These are phyloP conservation scores for Encephalitozoon cuniculi DNA, from an alignment of 371 early-diverging fungal genomes.

Conservation along the genomic window DNA sequence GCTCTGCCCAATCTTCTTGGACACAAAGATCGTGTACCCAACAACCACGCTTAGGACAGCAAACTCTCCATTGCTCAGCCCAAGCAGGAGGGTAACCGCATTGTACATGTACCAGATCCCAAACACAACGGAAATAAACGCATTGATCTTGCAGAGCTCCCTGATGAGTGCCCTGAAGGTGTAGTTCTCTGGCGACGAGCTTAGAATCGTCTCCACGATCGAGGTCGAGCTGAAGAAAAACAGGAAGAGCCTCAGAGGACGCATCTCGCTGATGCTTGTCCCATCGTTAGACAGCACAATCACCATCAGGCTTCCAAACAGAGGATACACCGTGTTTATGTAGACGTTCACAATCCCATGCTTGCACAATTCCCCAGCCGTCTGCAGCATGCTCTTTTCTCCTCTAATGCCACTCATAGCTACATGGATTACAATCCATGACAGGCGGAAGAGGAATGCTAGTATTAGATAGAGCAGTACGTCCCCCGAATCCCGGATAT, in stretches of 20 bases:
- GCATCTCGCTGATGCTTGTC: background rate
- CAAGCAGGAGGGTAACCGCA: background rate
- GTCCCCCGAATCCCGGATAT: background rate
- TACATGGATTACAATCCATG: background rate
- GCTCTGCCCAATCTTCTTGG: background rate
- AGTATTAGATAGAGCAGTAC: background rate
- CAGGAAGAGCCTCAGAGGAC: background rate
- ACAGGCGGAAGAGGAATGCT: background rate
- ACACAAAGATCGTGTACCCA: background rate
- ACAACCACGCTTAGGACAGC: background rate
- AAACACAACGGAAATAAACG: background rate
- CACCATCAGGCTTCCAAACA: conserved; percentile 3
- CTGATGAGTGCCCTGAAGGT: background rate
- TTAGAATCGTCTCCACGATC: background rate
- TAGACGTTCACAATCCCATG: background rate
- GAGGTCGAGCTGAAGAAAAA: conserved; percentile 10
- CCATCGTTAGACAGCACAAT: background rate
- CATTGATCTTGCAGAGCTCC: conserved; percentile 1
- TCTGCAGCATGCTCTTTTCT: background rate
- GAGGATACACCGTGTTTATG: conserved; percentile 1
- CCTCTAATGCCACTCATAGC: background rate
- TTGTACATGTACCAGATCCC: conserved; percentile 4
- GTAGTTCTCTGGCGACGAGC: background rate
- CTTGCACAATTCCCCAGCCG: background rate
- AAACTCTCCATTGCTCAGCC: background rate